A percentile compares a stretch with the other conserved stretches of the same genome.
These are phyloP conservation scores for Aspergillus ibericus DNA, from an alignment of 2,329 filamentous ascomycete species.

Conservation along the genomic window DNA sequence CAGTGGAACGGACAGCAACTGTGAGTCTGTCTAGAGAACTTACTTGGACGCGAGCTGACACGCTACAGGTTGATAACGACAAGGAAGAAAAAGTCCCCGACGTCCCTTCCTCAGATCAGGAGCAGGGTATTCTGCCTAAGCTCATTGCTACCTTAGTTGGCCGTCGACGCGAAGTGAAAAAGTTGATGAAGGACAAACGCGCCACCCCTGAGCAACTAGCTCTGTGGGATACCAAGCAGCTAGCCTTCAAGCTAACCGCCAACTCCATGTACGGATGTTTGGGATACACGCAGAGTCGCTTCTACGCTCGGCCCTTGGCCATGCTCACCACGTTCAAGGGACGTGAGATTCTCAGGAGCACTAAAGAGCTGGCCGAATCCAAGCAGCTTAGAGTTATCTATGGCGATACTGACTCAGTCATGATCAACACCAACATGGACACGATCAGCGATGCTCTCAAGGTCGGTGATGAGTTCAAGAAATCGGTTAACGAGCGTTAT, in stretches of 20 bases:
- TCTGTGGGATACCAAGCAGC: constrained; percentile 97
- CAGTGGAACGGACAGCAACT: constrained; percentile 74
- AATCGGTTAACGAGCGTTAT: constrained; percentile 90
- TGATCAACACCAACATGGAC: constrained; percentile 99
- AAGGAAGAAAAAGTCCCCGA: constrained; percentile 89
- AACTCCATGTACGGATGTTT: constrained; percentile 99
- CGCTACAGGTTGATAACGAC: constrained; percentile 54
- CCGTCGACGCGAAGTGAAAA: constrained; percentile 88
- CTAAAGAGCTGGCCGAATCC: constrained; percentile 91
- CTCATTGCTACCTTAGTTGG: constrained; percentile 91
- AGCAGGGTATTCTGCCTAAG: constrained; percentile 80
- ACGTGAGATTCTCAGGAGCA: constrained; percentile 93
- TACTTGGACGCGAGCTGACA: constrained; percentile 12
- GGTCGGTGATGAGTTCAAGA: constrained; percentile 93
- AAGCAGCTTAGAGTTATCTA: constrained; percentile 94
- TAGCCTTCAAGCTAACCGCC: constrained; percentile 93
- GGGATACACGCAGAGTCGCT: constrained; percentile 93
- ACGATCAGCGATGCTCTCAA: constrained; percentile 86
- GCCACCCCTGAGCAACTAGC: constrained; percentile 84
- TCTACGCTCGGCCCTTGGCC: constrained; percentile 91
- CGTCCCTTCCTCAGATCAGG: constrained; percentile 70
- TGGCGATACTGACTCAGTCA: constrained; percentile 98
- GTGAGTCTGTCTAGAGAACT: constrained; percentile 51
- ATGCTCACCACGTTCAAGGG: constrained; percentile 97
- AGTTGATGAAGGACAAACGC: constrained; percentile 90